Evolutionary conservation across 345 rosid species (phyloP).

Genomic region (Isatis tinctoria): DNA sequence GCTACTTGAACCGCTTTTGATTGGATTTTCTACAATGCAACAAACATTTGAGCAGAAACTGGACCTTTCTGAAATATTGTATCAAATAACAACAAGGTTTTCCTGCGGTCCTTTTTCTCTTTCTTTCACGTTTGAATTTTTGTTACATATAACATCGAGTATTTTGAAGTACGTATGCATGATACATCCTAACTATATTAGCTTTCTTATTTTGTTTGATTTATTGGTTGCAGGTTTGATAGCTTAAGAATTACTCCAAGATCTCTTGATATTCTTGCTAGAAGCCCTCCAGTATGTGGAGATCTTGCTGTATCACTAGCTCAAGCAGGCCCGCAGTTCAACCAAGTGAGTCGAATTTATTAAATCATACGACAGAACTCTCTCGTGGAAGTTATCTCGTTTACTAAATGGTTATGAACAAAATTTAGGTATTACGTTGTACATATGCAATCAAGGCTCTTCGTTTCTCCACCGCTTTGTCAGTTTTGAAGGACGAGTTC

Average conservation of each 20-base stretch:
- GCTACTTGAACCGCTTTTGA: constrained; percentile 94
- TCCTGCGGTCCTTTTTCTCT: constrained; percentile 7
- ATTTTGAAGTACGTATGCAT: neutral
- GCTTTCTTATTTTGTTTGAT: neutral
- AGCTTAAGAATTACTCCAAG: constrained; percentile 92
- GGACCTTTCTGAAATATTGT: constrained; percentile 81
- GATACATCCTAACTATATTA: neutral
- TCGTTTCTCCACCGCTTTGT: constrained; percentile 84
- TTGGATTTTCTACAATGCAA: constrained; percentile 99
- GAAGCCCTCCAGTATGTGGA: constrained; percentile 92
- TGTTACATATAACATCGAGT: neutral
- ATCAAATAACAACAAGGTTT: constrained; percentile 94
- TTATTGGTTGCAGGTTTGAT: constrained; percentile 65
- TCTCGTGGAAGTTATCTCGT: constrained; percentile 17
- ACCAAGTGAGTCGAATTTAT: constrained; percentile 59
- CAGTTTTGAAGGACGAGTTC: constrained; percentile 91
- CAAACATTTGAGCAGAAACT: constrained; percentile 90
- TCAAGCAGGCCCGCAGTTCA: constrained; percentile 96
- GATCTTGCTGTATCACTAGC: constrained; percentile 97
- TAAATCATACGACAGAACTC: neutral
- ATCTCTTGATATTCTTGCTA: constrained; percentile 86
- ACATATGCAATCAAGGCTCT: constrained; percentile 88
- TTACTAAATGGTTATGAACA: constrained; percentile 20
- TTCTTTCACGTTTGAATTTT: neutral
- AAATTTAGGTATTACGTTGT: constrained; percentile 74